Base-by-base conservation (phyloP, 441 rosid genomes). In the Omphalea diandra region DNA sequence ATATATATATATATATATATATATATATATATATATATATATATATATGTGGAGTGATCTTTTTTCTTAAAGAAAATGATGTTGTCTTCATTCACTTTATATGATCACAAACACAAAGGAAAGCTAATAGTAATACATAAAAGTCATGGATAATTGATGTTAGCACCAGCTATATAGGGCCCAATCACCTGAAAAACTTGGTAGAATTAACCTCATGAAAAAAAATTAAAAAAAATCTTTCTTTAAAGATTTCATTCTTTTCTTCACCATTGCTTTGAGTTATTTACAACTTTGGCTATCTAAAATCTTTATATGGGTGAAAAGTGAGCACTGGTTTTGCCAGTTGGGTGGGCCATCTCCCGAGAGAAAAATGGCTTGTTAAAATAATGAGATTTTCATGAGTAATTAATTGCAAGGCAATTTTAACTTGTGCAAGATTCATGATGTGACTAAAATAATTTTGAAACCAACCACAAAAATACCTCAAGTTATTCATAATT, bases 31-130 rank as follows among this genome's bases (percentile, higher is more conserved):
- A n/a, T 47, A 4, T 49, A n/a, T 49, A 49, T 6, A 5, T n/a
- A n/a, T 52, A 27, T 3, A 54, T 14, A 47, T 49, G 46, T 7
- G 60, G 49, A 52, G 69, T 59, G 17, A 14, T 26, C 41, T 22
- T 31, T 65, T 62, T 76, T 73, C 69, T 60, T 33, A 22, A 36
- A 53, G 29, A 71, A 56, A 31, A 80, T 80, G 74, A 76, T 76
- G 76, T 14, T 76, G 83, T 76, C 83, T 43, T 65, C 70, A 26
- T 43, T 35, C 70, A 54, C 75, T 76, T 65, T 69, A 41, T 46
- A 31, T 63, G 2, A 50, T 49, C 74, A 70, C 68, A 38, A 53
- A 8, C 18, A 27, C 7, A 62, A 40, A 38, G 43, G 7, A 36
- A 40, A 61, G 55, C 61, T 27, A 47, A n/a, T n/a, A n/a, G n/a